A percentile compares a stretch with the other conserved stretches of the same genome.
Evolutionary conservation across 768 basidiomycete species (phyloP).

Genomic region (Suillus ampliporus): DNA sequence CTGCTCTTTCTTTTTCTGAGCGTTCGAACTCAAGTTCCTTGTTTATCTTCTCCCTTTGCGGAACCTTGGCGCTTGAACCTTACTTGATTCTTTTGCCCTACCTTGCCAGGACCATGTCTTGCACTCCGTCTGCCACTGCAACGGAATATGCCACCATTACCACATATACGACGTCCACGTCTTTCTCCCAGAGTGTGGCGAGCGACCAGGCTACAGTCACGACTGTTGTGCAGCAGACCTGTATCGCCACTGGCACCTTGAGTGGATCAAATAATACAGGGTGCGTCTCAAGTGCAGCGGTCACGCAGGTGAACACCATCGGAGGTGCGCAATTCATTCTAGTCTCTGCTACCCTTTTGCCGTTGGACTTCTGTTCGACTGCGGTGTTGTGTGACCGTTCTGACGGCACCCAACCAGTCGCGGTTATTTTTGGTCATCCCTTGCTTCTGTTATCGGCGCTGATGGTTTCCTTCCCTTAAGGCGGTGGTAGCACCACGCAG

Average conservation of each 20-base stretch:
- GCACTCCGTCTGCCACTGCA: slow-evolving; percentile 48
- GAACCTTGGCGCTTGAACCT: not conserved
- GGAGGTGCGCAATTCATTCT: slow-evolving; percentile 36
- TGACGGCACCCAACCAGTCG: slow-evolving; percentile 20
- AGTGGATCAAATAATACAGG: slow-evolving; percentile 28
- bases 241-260: slow-evolving; percentile 36
- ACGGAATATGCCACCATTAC: slow-evolving; percentile 47
- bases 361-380: not conserved
- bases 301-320: slow-evolving; percentile 40
- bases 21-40: slow-evolving; percentile 4
- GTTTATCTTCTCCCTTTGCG: not conserved
- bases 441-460: slow-evolving; percentile 11
- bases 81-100: slow-evolving; percentile 1
- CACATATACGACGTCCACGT: slow-evolving; percentile 41
- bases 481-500: slow-evolving; percentile 37
- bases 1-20: slow-evolving; percentile 3
- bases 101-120: slow-evolving; percentile 36
- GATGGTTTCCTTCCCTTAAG: slow-evolving; percentile 25
- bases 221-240: slow-evolving; percentile 38
- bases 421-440: slow-evolving; percentile 6
- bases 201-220: slow-evolving; percentile 39
- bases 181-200: slow-evolving; percentile 41
- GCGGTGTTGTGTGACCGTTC: slow-evolving; percentile 19
- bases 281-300: slow-evolving; percentile 33
- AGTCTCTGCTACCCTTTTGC: not conserved